Percentiles rank a stretch among this genome's conserved stretches.
Evolutionary conservation across 2,329 filamentous ascomycete genomes (phyloP).

Genomic region (Leptographium procerum): DNA sequence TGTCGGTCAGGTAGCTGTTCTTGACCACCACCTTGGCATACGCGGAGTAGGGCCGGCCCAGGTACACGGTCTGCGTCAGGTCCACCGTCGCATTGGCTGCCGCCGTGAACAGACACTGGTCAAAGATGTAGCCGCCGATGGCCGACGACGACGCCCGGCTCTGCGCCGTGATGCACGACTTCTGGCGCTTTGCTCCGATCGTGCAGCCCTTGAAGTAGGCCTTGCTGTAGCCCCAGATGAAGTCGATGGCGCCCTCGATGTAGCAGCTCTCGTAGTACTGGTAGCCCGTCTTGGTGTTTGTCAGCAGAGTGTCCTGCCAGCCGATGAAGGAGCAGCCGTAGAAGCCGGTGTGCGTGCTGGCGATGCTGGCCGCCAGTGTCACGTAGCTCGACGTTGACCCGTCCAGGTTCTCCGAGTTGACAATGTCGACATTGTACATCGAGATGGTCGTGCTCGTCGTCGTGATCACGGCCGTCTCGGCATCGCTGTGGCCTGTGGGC

Average conservation of each 20-base stretch:
- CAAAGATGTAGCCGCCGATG: slow-evolving; percentile 33
- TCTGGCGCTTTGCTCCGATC: not conserved
- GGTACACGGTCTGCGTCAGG: slow-evolving; percentile 41
- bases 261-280: slow-evolving; percentile 13
- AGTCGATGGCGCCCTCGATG: slow-evolving; percentile 20
- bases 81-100: slow-evolving; percentile 24
- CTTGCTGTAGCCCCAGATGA: slow-evolving; percentile 8
- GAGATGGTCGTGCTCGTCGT: slow-evolving; percentile 45
- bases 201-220: slow-evolving; percentile 10
- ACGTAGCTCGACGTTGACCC: slow-evolving; percentile 33
- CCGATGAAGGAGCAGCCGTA: not conserved
- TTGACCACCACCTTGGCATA: slow-evolving; percentile 36
- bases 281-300: not conserved
- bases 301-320: not conserved
- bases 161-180: not conserved
- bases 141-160: slow-evolving; percentile 26
- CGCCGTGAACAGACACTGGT: slow-evolving; percentile 26
- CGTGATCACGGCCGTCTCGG: slow-evolving; percentile 30
- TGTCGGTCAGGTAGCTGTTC: slow-evolving; percentile 35
- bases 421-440: slow-evolving; percentile 8
- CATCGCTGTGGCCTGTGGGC: slow-evolving; percentile 33
- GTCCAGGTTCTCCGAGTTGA: slow-evolving; percentile 35
- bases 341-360: not conserved
- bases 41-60: slow-evolving; percentile 35
- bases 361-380: slow-evolving; percentile 9